Conservation (phyloP, 192 early-diverging fungal genomes). For the Bifiguratus adelaidae region DNA sequence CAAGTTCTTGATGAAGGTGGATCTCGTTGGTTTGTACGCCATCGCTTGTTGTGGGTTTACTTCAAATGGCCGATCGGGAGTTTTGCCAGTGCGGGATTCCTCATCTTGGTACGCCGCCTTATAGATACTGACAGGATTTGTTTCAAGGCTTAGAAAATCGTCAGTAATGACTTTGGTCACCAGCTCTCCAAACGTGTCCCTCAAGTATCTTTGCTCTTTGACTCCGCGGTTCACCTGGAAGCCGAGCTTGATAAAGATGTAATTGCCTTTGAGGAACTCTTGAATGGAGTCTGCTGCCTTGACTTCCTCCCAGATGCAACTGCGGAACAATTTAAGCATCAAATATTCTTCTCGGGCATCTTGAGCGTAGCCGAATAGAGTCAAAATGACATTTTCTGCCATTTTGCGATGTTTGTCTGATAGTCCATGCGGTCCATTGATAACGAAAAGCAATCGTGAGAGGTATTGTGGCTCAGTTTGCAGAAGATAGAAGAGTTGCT, state of each 20-base stretch:
- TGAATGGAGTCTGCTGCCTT: slow-evolving; percentile 68
- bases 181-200: slow-evolving; percentile 73
- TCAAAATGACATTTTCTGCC: slow-evolving; percentile 82
- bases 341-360: slow-evolving; percentile 95
- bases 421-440: slow-evolving; percentile 61
- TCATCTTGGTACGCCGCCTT: slow-evolving; percentile 79
- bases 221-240: slow-evolving; percentile 92
- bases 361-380: slow-evolving; percentile 95
- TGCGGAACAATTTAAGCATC: slow-evolving; percentile 87
- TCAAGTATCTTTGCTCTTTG: slow-evolving; percentile 87
- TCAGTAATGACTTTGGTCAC: slow-evolving; percentile 73
- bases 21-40: slow-evolving; percentile 67
- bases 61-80: slow-evolving; percentile 62
- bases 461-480: slow-evolving; percentile 95
- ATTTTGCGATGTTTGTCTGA: slow-evolving; percentile 56
- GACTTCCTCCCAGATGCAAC: slow-evolving; percentile 83
- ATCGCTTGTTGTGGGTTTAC: slow-evolving; percentile 72
- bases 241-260: slow-evolving; percentile 94
- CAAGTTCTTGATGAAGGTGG: slow-evolving; percentile 54
- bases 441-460: slow-evolving; percentile 73
- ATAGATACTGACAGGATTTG: slow-evolving; percentile 86
- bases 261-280: slow-evolving; percentile 93
- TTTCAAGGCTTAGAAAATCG: slow-evolving; percentile 77
- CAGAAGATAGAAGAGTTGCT: slow-evolving; percentile 91
- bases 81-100: slow-evolving; percentile 79